Evolutionary conservation across 345 rosid species (phyloP).

Genomic region (Camelina sativa): DNA sequence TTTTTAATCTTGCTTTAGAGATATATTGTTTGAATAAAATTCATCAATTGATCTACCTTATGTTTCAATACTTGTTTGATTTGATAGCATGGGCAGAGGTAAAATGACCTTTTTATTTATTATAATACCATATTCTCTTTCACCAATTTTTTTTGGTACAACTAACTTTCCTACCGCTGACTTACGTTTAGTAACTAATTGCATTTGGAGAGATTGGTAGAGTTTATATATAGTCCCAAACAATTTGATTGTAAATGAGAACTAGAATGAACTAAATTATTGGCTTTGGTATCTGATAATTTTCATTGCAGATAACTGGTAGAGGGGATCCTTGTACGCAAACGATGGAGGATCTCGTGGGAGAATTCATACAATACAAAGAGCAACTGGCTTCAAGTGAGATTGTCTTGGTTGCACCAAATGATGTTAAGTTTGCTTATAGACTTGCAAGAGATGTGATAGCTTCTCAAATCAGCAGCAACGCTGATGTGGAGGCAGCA

Average conservation of each 20-base stretch:
- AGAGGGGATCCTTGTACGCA: background rate
- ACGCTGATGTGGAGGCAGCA: background rate
- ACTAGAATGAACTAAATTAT: too few relatives aligned
- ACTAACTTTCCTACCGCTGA: too few relatives aligned
- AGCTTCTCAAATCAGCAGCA: constrained; percentile 45
- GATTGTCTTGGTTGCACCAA: constrained; percentile 39
- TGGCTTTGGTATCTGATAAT: too few relatives aligned
- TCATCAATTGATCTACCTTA: background rate
- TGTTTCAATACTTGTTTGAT: background rate
- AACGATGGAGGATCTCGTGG: constrained; percentile 40
- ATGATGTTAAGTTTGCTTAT: constrained; percentile 51
- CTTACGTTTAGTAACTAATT: too few relatives aligned
- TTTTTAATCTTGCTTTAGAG: background rate
- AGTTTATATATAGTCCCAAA: too few relatives aligned
- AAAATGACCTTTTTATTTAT: too few relatives aligned
- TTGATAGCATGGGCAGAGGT: too few relatives aligned
- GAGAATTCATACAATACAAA: background rate
- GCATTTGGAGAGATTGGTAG: too few relatives aligned
- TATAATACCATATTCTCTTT: too few relatives aligned
- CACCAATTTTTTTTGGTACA: too few relatives aligned
- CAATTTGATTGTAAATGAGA: too few relatives aligned
- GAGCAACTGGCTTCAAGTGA: background rate
- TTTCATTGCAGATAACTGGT: constrained; percentile 5
- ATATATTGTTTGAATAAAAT: background rate
- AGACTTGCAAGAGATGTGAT: constrained; percentile 72